phyloP scores from a whole-genome alignment of 2,329 filamentous ascomycete genomes.

The Colletotrichum theobromicola region DNA sequence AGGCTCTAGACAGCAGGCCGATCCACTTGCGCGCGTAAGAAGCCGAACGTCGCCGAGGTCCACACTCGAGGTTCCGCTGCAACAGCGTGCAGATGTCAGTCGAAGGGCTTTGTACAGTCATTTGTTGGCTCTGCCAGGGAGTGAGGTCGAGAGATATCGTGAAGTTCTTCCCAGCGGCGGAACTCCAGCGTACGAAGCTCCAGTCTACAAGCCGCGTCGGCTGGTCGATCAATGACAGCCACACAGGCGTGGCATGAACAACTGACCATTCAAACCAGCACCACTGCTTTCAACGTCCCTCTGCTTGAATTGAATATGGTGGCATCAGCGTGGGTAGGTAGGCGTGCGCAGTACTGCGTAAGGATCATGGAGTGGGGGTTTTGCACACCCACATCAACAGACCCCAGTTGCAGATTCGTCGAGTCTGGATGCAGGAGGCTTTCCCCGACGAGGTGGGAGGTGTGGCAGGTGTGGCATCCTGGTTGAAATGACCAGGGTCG shows the following conservation, averaged over 20 bases:
- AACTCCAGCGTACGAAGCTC: background rate
- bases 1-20: background rate
- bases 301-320: background rate
- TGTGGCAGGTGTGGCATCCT: background rate
- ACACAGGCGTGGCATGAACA: background rate
- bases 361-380: background rate
- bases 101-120: background rate
- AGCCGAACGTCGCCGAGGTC: constrained; percentile 2
- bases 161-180: background rate
- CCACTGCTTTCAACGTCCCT: background rate
- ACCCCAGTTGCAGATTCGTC: background rate
- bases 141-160: background rate
- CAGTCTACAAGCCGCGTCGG: background rate
- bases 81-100: background rate
- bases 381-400: background rate
- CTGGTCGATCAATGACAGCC: background rate
- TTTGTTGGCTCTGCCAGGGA: background rate
- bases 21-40: constrained; percentile 9
- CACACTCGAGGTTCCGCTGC: background rate
- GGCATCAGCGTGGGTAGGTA: background rate
- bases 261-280: background rate
- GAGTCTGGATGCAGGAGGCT: background rate
- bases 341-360: no score
- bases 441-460: background rate
- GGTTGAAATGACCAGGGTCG: background rate